Evolutionary conservation across 805 yeast genomes (phyloP), one percentile per base, ranked within the genome.

Genomic region (Candida tammaniensis): DNA sequence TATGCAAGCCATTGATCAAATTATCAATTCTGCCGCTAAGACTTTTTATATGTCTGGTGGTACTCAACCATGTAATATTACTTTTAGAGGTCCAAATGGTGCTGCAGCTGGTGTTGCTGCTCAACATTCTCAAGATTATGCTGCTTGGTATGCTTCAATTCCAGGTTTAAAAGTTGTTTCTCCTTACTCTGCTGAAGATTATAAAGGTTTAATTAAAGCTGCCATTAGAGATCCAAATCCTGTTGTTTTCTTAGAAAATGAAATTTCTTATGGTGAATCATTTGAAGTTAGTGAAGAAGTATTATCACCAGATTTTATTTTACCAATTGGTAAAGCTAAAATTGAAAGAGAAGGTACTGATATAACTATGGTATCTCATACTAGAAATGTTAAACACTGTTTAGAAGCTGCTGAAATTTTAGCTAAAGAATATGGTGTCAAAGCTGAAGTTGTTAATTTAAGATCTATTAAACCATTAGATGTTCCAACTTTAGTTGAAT

Each of bases 91-190:
- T 56, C 98, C 99, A 43, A 93, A 93, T 67, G 99, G 98, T 68
- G 96, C 98, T 31, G 96, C 98, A 51, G 97, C 97, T 31, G 98
- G 98, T 78, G 98, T 93, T 51, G 99, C 79, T 53, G 99, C 99
- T 40, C 99, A 93, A 71, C 99, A 93, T 72, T 93, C 98, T 17
- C 99, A 93, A 72, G 95, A 88, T 70, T 93, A 80, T 65, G 76
- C 96, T 37, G 88, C 96, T 35, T 93, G 98, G 98, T 93, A 93
- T 70, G 98, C 96, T 48, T 73, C 94, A 33, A 88, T 93, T 52
- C 99, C 99, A 42, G 99, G 99, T 62, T 76, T 93, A 62, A 93
- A 93, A 74, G 99, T 93, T 26, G 69, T 93, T 32, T 86, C 95
- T 29, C 99, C 99, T 35, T 93, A 81, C 72, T 80, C 93, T 35